A percentile compares a stretch with the other conserved stretches of the same genome.
Conservation (phyloP, 2,329 filamentous ascomycete genomes). For the Arthroderma sp. region DNA sequence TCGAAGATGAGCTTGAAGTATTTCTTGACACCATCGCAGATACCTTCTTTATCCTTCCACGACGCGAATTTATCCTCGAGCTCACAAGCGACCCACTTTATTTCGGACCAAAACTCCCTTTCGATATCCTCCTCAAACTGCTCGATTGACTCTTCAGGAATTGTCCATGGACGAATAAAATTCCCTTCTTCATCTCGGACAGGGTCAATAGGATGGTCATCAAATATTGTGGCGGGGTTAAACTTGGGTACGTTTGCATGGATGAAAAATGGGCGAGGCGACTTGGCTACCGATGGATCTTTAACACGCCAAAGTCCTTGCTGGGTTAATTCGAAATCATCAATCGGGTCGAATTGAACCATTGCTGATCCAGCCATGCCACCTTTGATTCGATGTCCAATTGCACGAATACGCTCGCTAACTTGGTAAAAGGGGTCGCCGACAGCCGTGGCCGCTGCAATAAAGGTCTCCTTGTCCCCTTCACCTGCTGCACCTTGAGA, state of each 20-base stretch:
- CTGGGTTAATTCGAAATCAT: conserved; percentile 18
- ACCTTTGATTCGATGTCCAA: conserved; percentile 18
- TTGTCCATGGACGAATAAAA: conserved; percentile 22
- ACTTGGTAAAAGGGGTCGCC: conserved; percentile 31
- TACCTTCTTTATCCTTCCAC: conserved; percentile 20
- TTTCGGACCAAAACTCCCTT: conserved; percentile 26
- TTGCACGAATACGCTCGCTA: conserved; percentile 21
- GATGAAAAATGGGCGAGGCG: conserved; percentile 26
- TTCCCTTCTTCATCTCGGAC: conserved; percentile 20
- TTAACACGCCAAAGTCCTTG: conserved; percentile 17
- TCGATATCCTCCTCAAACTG: conserved; percentile 25
- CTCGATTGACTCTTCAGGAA: conserved; percentile 17
- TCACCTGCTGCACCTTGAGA: conserved; percentile 36
- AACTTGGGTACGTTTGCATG: conserved; percentile 30
- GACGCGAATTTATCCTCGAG: conserved; percentile 21
- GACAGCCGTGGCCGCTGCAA: conserved; percentile 31
- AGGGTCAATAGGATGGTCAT: conserved; percentile 17
- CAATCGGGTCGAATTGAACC: conserved; percentile 25
- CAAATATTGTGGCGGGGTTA: conserved; percentile 26
- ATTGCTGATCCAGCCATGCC: conserved; percentile 25
- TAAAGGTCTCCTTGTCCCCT: conserved; percentile 41
- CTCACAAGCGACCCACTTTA: conserved; percentile 26
- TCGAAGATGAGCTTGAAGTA: conserved; percentile 26
- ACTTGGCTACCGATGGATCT: conserved; percentile 16
- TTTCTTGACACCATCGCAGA: conserved; percentile 21